Percentiles rank a stretch among this genome's conserved stretches.
phyloP scores from a whole-genome alignment of 2,329 filamentous ascomycete species.

The Fusarium sp. region DNA sequence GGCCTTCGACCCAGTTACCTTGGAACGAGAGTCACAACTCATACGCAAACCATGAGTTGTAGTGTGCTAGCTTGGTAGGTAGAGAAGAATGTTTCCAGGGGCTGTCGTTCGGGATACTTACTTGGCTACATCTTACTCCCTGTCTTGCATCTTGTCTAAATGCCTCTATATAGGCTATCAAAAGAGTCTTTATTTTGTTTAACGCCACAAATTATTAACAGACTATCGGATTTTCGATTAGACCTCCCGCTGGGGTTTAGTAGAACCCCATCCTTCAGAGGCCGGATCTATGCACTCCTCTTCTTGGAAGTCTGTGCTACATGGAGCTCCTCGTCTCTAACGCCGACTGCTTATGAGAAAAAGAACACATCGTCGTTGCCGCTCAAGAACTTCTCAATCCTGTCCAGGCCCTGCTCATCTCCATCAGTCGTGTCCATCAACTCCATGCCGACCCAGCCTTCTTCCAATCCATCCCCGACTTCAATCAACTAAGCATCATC shows the following conservation, averaged over 20 bases:
- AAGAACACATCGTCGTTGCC: not conserved
- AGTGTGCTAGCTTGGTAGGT: too few species aligned
- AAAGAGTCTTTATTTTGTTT: not conserved
- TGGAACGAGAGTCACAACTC: not conserved
- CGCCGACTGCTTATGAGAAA: not conserved
- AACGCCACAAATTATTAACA: not conserved
- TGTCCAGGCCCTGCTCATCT: not conserved
- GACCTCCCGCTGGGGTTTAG: too few species aligned
- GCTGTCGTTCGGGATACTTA: not conserved
- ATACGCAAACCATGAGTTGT: not conserved
- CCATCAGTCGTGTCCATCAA: not conserved
- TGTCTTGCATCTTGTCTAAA: not conserved
- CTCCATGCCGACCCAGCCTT: not conserved
- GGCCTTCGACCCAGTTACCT: not conserved
- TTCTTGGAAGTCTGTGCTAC: not conserved
- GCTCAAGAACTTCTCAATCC: not conserved
- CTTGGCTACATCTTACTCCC: not conserved
- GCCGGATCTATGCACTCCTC: not conserved
- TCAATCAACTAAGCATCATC: not conserved
- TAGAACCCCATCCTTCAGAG: not conserved
- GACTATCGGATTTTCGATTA: too few species aligned
- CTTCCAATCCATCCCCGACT: not conserved
- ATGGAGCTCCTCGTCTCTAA: not conserved
- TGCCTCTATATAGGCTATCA: not conserved
- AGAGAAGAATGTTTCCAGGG: not conserved